Conservation (phyloP, 2,329 filamentous ascomycete species). For the Cordyceps pruinosa region DNA sequence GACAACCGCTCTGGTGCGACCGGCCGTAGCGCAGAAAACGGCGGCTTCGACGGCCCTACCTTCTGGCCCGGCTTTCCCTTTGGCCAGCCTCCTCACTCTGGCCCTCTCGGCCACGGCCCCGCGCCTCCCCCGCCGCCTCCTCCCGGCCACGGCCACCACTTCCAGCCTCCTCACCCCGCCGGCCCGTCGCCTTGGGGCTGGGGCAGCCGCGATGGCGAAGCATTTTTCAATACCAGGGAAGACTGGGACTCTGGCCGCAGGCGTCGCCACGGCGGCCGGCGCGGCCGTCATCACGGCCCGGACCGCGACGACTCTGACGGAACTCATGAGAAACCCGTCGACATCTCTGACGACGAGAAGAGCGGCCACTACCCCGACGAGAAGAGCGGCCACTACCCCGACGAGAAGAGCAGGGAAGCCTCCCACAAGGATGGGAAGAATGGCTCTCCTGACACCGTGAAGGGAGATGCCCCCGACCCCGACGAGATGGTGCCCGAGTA, state of each 20-base stretch:
- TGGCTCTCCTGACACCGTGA: constrained; percentile 28
- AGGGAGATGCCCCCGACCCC: constrained; percentile 24
- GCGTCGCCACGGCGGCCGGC: constrained; percentile 12
- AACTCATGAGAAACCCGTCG: constrained; percentile 18
- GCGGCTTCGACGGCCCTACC: constrained; percentile 15
- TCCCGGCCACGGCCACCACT: constrained; percentile 15
- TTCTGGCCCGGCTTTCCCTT: constrained; percentile 31
- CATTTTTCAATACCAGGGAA: constrained; percentile 4
- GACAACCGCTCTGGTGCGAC: constrained; percentile 18
- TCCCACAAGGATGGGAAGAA: constrained; percentile 26
- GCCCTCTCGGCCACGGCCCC: neutral
- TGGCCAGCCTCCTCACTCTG: constrained; percentile 2
- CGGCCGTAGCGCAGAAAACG: constrained; percentile 31
- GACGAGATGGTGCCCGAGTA: constrained; percentile 28
- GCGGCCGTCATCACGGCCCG: constrained; percentile 13
- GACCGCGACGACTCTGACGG: constrained; percentile 15
- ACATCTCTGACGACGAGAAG: constrained; percentile 19
- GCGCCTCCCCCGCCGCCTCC: neutral
- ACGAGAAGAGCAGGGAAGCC: constrained; percentile 17
- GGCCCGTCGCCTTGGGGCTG: constrained; percentile 1
- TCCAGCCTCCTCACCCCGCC: constrained; percentile 16
- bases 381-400: constrained; percentile 16
- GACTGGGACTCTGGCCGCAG: constrained; percentile 10
- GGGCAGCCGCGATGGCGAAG: constrained; percentile 1
- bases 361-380: constrained; percentile 17